Percentiles rank a stretch among this genome's conserved stretches.
phyloP scores from a whole-genome alignment of 495 filamentous ascomycete species.

The Gamarada debralockiae region DNA sequence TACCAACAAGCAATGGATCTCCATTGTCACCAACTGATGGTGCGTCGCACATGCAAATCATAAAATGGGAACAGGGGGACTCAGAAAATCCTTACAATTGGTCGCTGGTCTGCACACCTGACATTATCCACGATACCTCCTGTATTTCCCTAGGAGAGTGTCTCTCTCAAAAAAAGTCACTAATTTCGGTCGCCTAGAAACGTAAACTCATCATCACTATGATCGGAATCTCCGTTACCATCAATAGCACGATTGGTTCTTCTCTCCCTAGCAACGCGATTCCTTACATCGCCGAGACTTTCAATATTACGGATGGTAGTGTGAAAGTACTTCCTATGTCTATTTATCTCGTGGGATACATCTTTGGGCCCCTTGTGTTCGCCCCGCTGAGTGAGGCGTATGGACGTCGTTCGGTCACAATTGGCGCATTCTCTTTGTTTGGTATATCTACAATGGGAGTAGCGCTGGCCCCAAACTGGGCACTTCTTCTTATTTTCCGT shows the following conservation, averaged over 20 bases:
- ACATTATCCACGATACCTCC: no score
- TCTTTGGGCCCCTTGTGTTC: slow-evolving; percentile 54
- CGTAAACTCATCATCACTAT: not conserved
- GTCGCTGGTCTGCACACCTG: no score
- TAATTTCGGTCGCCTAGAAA: no score
- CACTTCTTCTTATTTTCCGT: slow-evolving; percentile 61
- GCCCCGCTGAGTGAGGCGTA: slow-evolving; percentile 66
- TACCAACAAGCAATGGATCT: no score
- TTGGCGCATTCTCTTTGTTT: not conserved
- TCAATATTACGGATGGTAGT: not conserved
- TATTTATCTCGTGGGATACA: slow-evolving; percentile 66
- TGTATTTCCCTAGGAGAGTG: no score
- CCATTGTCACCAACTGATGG: no score
- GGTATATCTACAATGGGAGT: not conserved
- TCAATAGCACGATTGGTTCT: not conserved
- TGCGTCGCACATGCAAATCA: no score
- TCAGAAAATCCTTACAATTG: no score
- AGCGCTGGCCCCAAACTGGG: slow-evolving; percentile 63
- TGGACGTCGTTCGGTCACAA: slow-evolving; percentile 49
- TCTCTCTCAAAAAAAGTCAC: no score
- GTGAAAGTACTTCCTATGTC: slow-evolving; percentile 49
- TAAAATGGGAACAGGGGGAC: no score
- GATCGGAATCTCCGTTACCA: no score
- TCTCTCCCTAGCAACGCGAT: not conserved
- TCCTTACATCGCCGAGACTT: not conserved